Base-by-base conservation (phyloP, 108 stramenopile species). In the Licmophora abbreviata region DNA sequence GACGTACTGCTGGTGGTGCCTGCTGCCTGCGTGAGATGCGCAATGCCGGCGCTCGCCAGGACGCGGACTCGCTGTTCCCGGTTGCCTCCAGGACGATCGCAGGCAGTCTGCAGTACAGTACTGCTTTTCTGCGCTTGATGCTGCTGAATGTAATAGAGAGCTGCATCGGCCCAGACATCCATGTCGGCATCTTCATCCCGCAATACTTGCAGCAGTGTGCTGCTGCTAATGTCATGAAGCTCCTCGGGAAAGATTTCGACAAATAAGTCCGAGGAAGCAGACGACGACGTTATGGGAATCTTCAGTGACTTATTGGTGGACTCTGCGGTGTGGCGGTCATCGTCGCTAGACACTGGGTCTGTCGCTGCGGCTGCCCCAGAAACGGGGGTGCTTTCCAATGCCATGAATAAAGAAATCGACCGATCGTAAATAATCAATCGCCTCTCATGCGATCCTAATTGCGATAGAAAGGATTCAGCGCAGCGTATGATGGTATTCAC, bases 161-260 rank as follows among this genome's bases (percentile, higher is more conserved):
- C 77, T 31, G 81, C 79, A 40, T 76, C 72, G 44, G 79, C 71
- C 84, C 84, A 90, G 0, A 68, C 66, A 10, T 30, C 29, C 1
- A 76, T 29, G 4, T 65, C 58, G 17, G 88, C 81, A 26, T 67
- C 41, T 64, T 85, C 83, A 29, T 90, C 88, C 20, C 57, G 60
- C 11, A 90, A 51, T 9, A 85, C 79, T 48, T 66, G 59, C 17
- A 80, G 32, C 1, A 90, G 53, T 0, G 50, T 54, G 11, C 76
- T 48, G 23, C 77, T 78, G 0, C 74, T 68, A 32, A 79, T 70
- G 1, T 71, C 61, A 12, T 74, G 20, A 33, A 90, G 60, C 60
- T 90, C 88, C 54, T 90, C 88, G 4, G 88, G 81, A 52, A 90
- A 90, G 31, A 90, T 81, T 52, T 90, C 88, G 41, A 90, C 69